These are phyloP conservation scores for Fragilariopsis cylindrus DNA, from an alignment of 108 stramenopile species.

Conservation along the genomic window DNA sequence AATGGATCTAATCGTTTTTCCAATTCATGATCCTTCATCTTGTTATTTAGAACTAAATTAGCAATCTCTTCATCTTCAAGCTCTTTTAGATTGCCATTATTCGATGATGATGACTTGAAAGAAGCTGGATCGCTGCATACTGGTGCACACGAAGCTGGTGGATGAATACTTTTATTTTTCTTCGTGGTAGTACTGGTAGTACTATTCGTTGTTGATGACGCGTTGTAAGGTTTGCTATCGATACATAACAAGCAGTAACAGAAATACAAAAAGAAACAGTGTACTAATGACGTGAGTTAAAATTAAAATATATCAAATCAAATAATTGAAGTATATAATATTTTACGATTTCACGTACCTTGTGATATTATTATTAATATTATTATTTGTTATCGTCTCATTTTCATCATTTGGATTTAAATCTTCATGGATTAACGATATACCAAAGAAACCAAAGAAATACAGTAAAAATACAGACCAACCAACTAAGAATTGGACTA, in stretches of 20 bases:
- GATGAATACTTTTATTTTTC: conserved; percentile 57
- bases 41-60: conserved; percentile 67
- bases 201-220: too few species aligned
- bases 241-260: neutral
- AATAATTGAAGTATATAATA: neutral
- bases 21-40: conserved; percentile 94
- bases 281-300: neutral
- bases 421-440: conserved; percentile 75
- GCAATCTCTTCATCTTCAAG: conserved; percentile 72
- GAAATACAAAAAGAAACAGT: neutral
- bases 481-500: conserved; percentile 68
- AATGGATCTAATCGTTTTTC: conserved; percentile 90
- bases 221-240: too few species aligned
- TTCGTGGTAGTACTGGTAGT: neutral
- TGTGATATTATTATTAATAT: neutral
- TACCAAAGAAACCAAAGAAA: conserved; percentile 98
- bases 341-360: conserved; percentile 3
- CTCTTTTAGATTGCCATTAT: conserved; percentile 43
- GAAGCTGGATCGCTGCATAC: conserved; percentile 71
- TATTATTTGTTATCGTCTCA: conserved; percentile 14
- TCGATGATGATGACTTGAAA: conserved; percentile 37
- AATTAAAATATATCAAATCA: neutral
- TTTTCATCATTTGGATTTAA: conserved; percentile 19
- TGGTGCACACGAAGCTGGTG: conserved; percentile 68
- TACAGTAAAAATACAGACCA: conserved; percentile 86